Evolutionary conservation across 768 basidiomycete genomes (phyloP), one percentile per base, ranked within the genome.

Genomic region (Leucogyrophana mollusca): DNA sequence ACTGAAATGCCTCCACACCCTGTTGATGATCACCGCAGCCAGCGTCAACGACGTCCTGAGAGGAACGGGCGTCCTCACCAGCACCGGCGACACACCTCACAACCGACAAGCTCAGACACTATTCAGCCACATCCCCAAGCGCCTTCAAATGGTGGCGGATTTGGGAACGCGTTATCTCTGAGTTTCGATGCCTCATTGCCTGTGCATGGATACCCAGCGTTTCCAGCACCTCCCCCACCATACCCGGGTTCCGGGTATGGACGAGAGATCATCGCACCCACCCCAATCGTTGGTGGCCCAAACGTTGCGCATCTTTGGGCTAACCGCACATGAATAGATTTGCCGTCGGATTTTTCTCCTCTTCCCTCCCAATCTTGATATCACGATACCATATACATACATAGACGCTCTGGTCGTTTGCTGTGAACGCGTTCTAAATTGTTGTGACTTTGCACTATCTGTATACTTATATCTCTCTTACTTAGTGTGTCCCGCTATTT

Each of bases 161-260:
- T 16, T 37, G 35, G 35, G 6, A 65, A 65, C 21, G 64, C 64
- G 48, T 49, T 65, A 59, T 67, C 65, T 34, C 60, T 65, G 46
- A 58, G 60, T 60, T 65, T 65, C 56, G 64, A 65, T 63, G 63
- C 63, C 63, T 65, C 64, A 43, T 53, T 59, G 49, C 52, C 63
- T 18, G 30, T 56, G 43, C 63, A 62, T 47, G 62, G 52, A 44
- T 49, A 56, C 30, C 49, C 46, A 42, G 25, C 45, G 32, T 35
- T 51, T 50, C 46, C 58, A 45, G 49, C 44, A 35, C 48, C 61
- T n/a, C 60, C n/a, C n/a, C n/a, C 56, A 49, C 6, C 35, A 13
- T 47, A 43, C 36, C 35, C 50, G 34, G 38, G 33, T 30, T 16
- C 40, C 27, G 49, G 45, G 23, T 34, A 32, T 41, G 56, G 62